phyloP scores from a whole-genome alignment of 148 eudicot species.

The Cornus kousa region DNA sequence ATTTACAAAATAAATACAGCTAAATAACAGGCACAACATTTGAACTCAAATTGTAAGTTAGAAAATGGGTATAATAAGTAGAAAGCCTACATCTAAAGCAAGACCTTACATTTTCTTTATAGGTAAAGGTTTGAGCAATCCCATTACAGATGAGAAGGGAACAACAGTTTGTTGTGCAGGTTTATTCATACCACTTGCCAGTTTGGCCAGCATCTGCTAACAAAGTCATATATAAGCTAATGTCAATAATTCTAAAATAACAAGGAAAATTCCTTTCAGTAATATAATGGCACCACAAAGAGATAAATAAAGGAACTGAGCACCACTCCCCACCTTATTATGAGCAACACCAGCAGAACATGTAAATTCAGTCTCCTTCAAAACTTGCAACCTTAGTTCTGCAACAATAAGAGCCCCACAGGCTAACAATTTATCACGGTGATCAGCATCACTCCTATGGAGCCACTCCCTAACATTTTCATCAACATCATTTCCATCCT shows the following conservation, averaged over 20 bases:
- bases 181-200: slow-evolving; percentile 94
- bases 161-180: slow-evolving; percentile 97
- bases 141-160: slow-evolving; percentile 62
- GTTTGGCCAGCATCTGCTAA: slow-evolving; percentile 84
- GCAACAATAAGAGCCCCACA: slow-evolving; percentile 94
- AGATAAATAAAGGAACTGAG: slow-evolving; percentile 1
- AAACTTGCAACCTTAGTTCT: slow-evolving; percentile 83
- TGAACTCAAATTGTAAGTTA: slow-evolving; percentile 1
- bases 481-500: slow-evolving; percentile 48
- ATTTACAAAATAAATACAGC: not conserved
- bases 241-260: not conserved
- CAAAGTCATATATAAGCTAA: slow-evolving; percentile 7
- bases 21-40: not conserved
- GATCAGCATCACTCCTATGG: slow-evolving; percentile 56
- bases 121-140: slow-evolving; percentile 75
- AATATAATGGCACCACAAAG: too few relatives aligned
- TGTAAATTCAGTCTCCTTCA: slow-evolving; percentile 84
- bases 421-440: slow-evolving; percentile 74
- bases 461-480: slow-evolving; percentile 68
- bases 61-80: not conserved
- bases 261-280: not conserved
- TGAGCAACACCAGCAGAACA: slow-evolving; percentile 97
- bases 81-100: not conserved
- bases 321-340: slow-evolving; percentile 52
- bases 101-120: slow-evolving; percentile 82